Conservation (phyloP, 2,329 filamentous ascomycete genomes). For the Apiospora marii region DNA sequence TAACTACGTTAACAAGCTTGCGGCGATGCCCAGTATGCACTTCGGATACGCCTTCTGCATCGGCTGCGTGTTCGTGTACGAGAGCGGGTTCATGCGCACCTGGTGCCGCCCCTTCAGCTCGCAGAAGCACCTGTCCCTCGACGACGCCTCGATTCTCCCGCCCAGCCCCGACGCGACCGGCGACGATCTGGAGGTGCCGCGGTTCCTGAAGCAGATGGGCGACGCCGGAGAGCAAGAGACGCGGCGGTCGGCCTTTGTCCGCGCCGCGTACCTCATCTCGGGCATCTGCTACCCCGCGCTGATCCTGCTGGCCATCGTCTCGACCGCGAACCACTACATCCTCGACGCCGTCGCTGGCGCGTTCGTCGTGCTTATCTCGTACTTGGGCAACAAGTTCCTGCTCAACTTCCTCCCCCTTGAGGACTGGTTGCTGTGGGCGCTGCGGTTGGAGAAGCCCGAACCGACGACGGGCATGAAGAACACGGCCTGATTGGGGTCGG, state of each 20-base stretch:
- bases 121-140: neutral
- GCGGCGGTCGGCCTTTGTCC: slow-evolving; percentile 32
- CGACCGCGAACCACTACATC: slow-evolving; percentile 70
- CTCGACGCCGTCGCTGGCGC: slow-evolving; percentile 72
- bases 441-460: slow-evolving; percentile 70
- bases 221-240: slow-evolving; percentile 29
- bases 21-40: slow-evolving; percentile 65
- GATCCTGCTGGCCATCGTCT: slow-evolving; percentile 65
- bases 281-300: slow-evolving; percentile 61
- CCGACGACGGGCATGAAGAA: slow-evolving; percentile 52
- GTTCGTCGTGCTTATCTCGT: slow-evolving; percentile 66
- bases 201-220: neutral
- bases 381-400: slow-evolving; percentile 58
- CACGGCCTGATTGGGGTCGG: neutral
- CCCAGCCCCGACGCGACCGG: neutral
- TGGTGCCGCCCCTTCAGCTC: slow-evolving; percentile 28
- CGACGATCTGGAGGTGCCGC: slow-evolving; percentile 8
- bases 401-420: slow-evolving; percentile 69
- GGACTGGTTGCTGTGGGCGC: slow-evolving; percentile 69
- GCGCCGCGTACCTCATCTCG: slow-evolving; percentile 37
- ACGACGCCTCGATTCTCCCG: neutral
- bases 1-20: slow-evolving; percentile 65
- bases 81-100: slow-evolving; percentile 56
- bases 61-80: slow-evolving; percentile 60
- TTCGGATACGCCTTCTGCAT: slow-evolving; percentile 64